Evolutionary conservation across 352 stramenopile genomes (phyloP).

Genomic region (Phytophthora niederhauseri): DNA sequence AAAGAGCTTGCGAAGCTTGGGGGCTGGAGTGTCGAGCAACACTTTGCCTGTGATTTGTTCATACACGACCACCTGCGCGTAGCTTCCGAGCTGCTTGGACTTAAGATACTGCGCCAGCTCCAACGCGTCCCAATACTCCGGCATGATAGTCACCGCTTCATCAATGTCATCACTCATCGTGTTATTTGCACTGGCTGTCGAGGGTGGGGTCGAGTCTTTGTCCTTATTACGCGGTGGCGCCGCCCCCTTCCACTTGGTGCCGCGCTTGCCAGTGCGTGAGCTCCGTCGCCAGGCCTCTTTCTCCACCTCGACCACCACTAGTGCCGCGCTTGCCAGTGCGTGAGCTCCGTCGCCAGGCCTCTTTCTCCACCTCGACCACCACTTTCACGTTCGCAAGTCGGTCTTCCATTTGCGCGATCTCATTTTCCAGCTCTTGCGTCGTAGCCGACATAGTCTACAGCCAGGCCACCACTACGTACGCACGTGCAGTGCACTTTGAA

Average conservation of each 20-base stretch:
- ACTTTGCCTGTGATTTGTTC: constrained; percentile 70
- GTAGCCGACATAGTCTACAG: constrained; percentile 43
- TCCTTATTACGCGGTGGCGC: constrained; percentile 18
- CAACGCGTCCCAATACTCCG: constrained; percentile 60
- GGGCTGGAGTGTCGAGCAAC: constrained; percentile 51
- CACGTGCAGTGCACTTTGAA: neutral
- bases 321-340: constrained; percentile 56
- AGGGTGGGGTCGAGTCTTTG: constrained; percentile 3
- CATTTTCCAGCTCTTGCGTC: constrained; percentile 54
- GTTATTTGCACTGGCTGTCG: constrained; percentile 17
- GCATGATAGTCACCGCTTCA: constrained; percentile 37
- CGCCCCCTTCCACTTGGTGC: constrained; percentile 73
- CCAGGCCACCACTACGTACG: neutral
- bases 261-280: constrained; percentile 50
- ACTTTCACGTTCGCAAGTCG: constrained; percentile 62
- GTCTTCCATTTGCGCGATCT: constrained; percentile 66
- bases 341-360: constrained; percentile 58
- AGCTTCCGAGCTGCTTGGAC: constrained; percentile 47
- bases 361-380: constrained; percentile 53
- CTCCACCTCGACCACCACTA: too few relatives aligned
- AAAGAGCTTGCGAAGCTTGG: constrained; percentile 55
- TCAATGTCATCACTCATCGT: constrained; percentile 7
- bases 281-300: constrained; percentile 58
- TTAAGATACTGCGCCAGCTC: constrained; percentile 69
- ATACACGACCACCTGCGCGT: constrained; percentile 55